A percentile compares a stretch with the other conserved stretches of the same genome.
Evolutionary conservation across 2,329 filamentous ascomycete genomes (phyloP).

Genomic region (Penicillium palitans): DNA sequence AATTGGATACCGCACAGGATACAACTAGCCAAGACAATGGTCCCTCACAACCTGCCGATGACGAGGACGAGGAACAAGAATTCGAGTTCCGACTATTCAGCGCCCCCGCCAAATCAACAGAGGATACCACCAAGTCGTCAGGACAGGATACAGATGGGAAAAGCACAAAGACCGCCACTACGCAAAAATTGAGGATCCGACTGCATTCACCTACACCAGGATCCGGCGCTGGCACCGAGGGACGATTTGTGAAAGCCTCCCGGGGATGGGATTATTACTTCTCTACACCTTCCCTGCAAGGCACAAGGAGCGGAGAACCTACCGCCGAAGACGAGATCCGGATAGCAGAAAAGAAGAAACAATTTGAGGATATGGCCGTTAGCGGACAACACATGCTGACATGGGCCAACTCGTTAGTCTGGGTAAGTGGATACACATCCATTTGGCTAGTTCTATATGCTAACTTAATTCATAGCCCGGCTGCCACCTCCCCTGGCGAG

Average conservation of each 20-base stretch:
- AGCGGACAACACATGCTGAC: conserved; percentile 35
- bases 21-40: conserved; percentile 4
- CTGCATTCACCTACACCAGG: conserved; percentile 42
- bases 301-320: not conserved
- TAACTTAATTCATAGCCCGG: conserved; percentile 34
- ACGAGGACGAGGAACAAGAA: conserved; percentile 43
- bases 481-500: conserved; percentile 44
- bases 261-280: conserved; percentile 47
- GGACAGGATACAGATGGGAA: conserved; percentile 3
- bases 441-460: not conserved
- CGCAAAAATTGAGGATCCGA: conserved; percentile 43
- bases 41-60: conserved; percentile 2
- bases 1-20: conserved; percentile 16
- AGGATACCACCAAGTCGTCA: not conserved
- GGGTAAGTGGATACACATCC: conserved; percentile 32
- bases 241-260: conserved; percentile 42
- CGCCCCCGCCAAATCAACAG: conserved; percentile 26
- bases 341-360: conserved; percentile 23
- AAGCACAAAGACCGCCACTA: conserved; percentile 10
- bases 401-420: conserved; percentile 31
- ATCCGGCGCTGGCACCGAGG: conserved; percentile 29
- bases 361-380: conserved; percentile 42
- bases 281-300: conserved; percentile 35
- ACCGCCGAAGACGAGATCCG: conserved; percentile 13
- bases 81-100: conserved; percentile 48